Base-by-base conservation (phyloP, 257 asterid genomes). In the Solanum piurae region DNA sequence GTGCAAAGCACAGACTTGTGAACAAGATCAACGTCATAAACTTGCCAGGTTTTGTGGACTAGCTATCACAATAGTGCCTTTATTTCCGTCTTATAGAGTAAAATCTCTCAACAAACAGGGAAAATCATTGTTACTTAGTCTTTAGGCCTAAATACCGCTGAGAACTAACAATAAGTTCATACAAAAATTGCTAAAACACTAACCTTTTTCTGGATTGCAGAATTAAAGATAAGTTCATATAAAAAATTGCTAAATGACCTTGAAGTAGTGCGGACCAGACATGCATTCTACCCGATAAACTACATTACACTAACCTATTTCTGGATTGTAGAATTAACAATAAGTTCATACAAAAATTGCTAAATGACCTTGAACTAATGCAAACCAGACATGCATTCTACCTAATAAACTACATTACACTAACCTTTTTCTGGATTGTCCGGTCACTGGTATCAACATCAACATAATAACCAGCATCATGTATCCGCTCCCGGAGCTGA, bases 371-470 rank as follows among this genome's bases (percentile, higher is more conserved):
- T 7, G 64, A 5, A 79, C 38, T 44, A 76, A 55, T 14, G 5
- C 16, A 27, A 42, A 25, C 36, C 66, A 79, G 66, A 42, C 66
- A 18, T 4, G 18, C 40, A 46, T 79, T 79, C 25, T 44, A 79
- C n/a, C 64, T 79, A 66, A 79, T 27, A 82, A 49, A 49, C 85
- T 29, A 29, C 29, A 82, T 82, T 46, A 49, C 27, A 87, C 92
- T 4, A 20, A 96, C 99, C 99, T 96, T 97, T 87, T 97, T 97
- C 89, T 94, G 94, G 89, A 97, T 96, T 84, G 99, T 97, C 83
- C 99, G 90, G 92, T 97, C 99, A 73, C 92, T 90, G 84, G 94
- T 89, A 90, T 97, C 99, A 31, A 97, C 95, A 88, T 97, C 99
- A 58, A 97, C 99, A 88, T 79, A 88, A 89, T 83, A 97, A 40